These are phyloP conservation scores for Geotrichum fermentans DNA, from an alignment of 1,139 yeast genomes.

Conservation along the genomic window DNA sequence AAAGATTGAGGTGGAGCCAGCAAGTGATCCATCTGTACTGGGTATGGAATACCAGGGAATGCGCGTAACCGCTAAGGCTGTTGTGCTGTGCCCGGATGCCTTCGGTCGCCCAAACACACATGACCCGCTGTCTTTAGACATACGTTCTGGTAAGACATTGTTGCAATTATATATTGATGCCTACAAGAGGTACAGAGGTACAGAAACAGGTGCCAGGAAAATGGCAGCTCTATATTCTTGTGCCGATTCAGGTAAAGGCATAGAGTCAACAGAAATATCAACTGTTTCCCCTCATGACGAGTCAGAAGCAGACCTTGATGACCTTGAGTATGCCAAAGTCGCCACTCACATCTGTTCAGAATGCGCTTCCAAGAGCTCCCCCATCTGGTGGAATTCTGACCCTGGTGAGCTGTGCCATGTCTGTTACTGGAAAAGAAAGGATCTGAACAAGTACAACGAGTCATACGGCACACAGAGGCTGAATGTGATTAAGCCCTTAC, in stretches of 20 bases:
- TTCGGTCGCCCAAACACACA: constrained; percentile 14
- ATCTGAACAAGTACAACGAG: constrained; percentile 11
- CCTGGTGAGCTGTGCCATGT: constrained; percentile 11
- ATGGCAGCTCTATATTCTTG: constrained; percentile 23
- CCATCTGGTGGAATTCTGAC: constrained; percentile 22
- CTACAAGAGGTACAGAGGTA: constrained; percentile 28
- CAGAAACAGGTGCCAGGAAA: constrained; percentile 28
- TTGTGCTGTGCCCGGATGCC: constrained; percentile 31
- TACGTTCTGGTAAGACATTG: constrained; percentile 28
- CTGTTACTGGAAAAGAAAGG: constrained; percentile 20
- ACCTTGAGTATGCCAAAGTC: background rate
- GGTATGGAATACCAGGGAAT: constrained; percentile 41
- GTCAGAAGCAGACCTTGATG: background rate
- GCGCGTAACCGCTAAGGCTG: constrained; percentile 33
- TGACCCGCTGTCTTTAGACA: constrained; percentile 25
- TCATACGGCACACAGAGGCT: constrained; percentile 6
- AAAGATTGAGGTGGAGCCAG: constrained; percentile 33
- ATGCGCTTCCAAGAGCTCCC: constrained; percentile 21
- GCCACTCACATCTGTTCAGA: constrained; percentile 17
- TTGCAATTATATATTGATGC: constrained; percentile 32
- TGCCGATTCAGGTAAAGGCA: background rate
- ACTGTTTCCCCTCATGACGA: background rate
- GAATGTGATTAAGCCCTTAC: background rate
- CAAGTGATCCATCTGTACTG: constrained; percentile 25
- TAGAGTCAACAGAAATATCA: too few species aligned